Evolutionary conservation across 345 rosid species (phyloP).

Genomic region (Hibiscus mutabilis): DNA sequence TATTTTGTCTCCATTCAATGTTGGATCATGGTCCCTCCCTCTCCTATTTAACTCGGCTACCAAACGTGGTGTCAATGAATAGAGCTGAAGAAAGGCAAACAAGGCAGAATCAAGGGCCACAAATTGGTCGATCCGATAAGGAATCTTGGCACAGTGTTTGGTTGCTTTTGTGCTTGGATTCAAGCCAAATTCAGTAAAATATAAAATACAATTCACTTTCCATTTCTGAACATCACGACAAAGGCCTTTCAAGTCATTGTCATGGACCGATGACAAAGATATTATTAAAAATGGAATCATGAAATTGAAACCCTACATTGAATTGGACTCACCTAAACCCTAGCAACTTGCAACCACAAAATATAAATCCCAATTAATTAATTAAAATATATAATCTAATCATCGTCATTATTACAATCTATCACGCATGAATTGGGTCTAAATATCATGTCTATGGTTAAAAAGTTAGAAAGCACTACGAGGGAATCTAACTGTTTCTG

Average conservation of each 20-base stretch:
- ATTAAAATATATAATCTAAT: not conserved
- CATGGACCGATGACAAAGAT: not conserved
- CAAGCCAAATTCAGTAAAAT: not conserved
- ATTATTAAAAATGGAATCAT: not conserved
- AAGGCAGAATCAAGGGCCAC: conserved; percentile 8
- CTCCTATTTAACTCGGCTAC: not conserved
- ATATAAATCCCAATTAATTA: not conserved
- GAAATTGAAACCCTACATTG: not conserved
- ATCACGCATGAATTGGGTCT: not conserved
- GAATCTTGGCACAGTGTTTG: conserved; percentile 6
- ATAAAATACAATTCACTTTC: not conserved
- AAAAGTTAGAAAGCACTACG: not conserved
- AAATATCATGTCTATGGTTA: not conserved
- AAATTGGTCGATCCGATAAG: conserved; percentile 6
- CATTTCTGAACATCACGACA: not conserved
- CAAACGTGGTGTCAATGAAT: not conserved
- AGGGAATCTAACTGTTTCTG: not conserved
- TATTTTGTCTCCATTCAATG: too few species aligned
- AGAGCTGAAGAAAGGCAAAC: conserved; percentile 12
- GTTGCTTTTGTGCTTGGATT: conserved; percentile 10
- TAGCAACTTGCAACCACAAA: not conserved
- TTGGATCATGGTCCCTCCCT: too few species aligned
- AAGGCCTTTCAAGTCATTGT: not conserved
- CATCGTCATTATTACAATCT: not conserved
- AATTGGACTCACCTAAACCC: not conserved